Evolutionary conservation across 129 eudicot genomes (phyloP), one percentile per base, ranked within the genome.

Genomic region (Centrapalus pauciflorus): DNA sequence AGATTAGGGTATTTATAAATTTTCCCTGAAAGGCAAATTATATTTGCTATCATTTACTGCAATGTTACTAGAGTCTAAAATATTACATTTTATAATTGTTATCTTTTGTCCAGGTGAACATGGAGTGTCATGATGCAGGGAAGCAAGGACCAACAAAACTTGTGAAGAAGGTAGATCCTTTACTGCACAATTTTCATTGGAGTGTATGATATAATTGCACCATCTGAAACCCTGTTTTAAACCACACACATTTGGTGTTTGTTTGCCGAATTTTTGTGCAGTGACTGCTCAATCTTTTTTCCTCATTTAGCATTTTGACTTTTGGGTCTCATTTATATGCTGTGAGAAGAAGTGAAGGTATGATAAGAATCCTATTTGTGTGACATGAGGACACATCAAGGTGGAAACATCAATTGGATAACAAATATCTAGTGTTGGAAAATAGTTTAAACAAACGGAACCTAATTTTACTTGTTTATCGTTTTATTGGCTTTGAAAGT

Each of bases 131-230:
- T 69, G 64, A 62, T 66, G 59, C 64, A 24, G 35, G 33, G 30
- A 66, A 60, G 55, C 50, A 71, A 41, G 82, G 75, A 46, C 70
- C 49, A 25, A 21, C 50, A 61, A 71, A 54, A 56, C 40, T 62
- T 17, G 14, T 83, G 80, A 87, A 76, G 61, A 84, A 84, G 90
- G 97, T 90, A 81, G 20, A 48, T 10, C 41, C 24, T 62, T 43
- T 5, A 35, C 2, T 37, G 30, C 21, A 21, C 49, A 60, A 10
- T 5, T 61, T 62, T 62, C 29, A 7, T 45, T 45, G 54, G 34
- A 38, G 17, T 51, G 72, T 24, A 51, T 28, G 32, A 24, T 66
- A 19, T 66, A 66, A 50, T 25, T 26, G 55, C 8, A 41, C 28
- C 4, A 40, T 41, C 38, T 41, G 45, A 41, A 25, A 43, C 19